Evolutionary conservation across 2,329 filamentous ascomycete genomes (phyloP).

Genomic region (Xylariaceae sp.): DNA sequence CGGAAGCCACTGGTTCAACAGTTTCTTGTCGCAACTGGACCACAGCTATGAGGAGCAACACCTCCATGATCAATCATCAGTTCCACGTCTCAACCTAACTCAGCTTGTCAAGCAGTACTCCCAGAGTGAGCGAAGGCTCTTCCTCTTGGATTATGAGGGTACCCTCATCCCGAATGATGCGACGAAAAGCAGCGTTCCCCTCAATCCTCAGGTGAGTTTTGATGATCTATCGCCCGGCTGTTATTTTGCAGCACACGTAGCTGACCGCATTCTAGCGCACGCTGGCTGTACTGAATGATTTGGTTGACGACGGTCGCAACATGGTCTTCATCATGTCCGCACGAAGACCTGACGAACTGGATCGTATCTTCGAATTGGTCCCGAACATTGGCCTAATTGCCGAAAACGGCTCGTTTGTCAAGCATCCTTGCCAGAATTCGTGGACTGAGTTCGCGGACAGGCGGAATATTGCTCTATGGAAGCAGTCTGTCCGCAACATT

Average conservation of each 20-base stretch:
- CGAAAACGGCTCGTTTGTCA: conserved; percentile 90
- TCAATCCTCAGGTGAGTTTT: conserved; percentile 60
- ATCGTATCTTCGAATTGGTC: conserved; percentile 77
- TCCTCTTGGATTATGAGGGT: conserved; percentile 91
- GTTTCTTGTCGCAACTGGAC: conserved; percentile 65
- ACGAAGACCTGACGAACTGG: conserved; percentile 79
- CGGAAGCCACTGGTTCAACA: conserved; percentile 78
- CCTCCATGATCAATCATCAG: conserved; percentile 74
- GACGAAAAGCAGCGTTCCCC: conserved; percentile 75
- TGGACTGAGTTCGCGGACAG: conserved; percentile 78
- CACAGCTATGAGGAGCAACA: conserved; percentile 79
- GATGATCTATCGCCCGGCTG: conserved; percentile 11
- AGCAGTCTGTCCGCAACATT: conserved; percentile 74
- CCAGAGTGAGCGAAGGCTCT: conserved; percentile 62
- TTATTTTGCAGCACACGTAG: neutral
- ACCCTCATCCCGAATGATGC: conserved; percentile 85
- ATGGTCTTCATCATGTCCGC: conserved; percentile 92
- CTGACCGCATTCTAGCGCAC: conserved; percentile 53
- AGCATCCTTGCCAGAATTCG: conserved; percentile 58
- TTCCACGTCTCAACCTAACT: conserved; percentile 73
- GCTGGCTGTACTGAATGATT: conserved; percentile 73
- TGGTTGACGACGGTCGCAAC: conserved; percentile 75
- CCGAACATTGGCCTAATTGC: conserved; percentile 84
- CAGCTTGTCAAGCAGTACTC: conserved; percentile 62
- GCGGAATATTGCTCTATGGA: conserved; percentile 69